Evolutionary conservation across 2,329 filamentous ascomycete species (phyloP).

Genomic region (Penicillium polonicum): DNA sequence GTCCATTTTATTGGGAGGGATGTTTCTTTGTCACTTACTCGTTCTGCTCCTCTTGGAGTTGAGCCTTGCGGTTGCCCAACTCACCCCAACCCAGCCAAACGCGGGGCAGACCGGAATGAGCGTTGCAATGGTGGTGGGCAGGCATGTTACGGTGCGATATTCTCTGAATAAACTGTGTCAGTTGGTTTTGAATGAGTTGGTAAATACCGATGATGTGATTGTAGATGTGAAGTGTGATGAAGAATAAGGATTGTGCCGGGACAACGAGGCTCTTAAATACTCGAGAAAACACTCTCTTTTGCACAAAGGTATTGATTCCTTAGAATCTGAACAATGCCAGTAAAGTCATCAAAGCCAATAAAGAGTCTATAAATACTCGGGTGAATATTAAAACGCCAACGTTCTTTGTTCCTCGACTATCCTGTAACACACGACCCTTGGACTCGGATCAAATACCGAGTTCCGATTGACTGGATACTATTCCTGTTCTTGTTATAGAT

Average conservation of each 20-base stretch:
- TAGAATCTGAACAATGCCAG: not conserved
- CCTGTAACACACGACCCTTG: not conserved
- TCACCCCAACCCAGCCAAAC: conserved; percentile 9
- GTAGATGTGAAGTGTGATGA: not conserved
- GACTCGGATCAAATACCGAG: not conserved
- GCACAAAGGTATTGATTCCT: not conserved
- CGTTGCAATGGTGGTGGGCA: not conserved
- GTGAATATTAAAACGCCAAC: not conserved
- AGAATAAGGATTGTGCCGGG: not conserved
- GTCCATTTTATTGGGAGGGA: not conserved
- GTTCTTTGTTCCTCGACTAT: conserved; percentile 1
- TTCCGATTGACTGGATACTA: not conserved
- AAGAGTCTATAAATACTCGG: not conserved
- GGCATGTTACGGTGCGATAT: not conserved
- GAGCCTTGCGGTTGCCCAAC: conserved; percentile 2
- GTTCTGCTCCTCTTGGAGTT: not conserved
- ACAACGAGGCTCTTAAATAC: not conserved
- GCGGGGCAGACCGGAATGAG: not conserved
- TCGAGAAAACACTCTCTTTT: not conserved
- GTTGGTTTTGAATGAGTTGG: not conserved
- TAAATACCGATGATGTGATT: not conserved
- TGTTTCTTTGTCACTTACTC: not conserved
- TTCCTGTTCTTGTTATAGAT: not conserved
- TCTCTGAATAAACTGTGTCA: not conserved
- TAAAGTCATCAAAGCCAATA: not conserved